Conservation (phyloP, 2,329 filamentous ascomycete genomes). For the Trichoderma breve region DNA sequence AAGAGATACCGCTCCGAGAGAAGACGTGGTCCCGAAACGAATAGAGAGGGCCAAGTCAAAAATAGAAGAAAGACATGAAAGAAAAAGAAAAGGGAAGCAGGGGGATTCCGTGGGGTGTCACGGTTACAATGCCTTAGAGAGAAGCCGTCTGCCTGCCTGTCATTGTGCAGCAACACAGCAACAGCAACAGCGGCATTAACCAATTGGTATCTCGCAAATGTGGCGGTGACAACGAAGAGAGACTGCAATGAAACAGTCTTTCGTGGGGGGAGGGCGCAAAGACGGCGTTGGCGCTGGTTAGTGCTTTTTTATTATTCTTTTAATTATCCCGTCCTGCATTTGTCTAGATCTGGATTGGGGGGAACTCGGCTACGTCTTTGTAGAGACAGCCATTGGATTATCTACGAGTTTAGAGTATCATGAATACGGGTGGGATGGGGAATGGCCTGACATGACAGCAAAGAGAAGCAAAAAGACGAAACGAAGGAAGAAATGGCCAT, state of each 20-base stretch:
- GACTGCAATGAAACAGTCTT: background rate
- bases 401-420: constrained; percentile 5
- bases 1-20: constrained; percentile 72
- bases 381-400: background rate
- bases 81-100: constrained; percentile 15
- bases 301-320: background rate
- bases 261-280: background rate
- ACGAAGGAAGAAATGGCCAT: background rate
- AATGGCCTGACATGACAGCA: constrained; percentile 26
- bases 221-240: constrained; percentile 11
- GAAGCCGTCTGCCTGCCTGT: background rate
- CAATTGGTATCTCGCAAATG: background rate
- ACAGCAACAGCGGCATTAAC: background rate
- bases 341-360: background rate
- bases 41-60: constrained; percentile 23
- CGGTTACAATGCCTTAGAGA: background rate
- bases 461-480: background rate
- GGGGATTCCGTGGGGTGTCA: background rate
- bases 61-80: constrained; percentile 8
- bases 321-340: background rate
- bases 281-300: constrained; percentile 5
- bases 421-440: constrained; percentile 15
- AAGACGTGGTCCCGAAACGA: constrained; percentile 64
- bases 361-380: background rate
- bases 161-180: background rate